A percentile compares a stretch with the other conserved stretches of the same genome.
Evolutionary conservation across 2,329 filamentous ascomycete genomes (phyloP).

Genomic region (Microdochium bolleyi): DNA sequence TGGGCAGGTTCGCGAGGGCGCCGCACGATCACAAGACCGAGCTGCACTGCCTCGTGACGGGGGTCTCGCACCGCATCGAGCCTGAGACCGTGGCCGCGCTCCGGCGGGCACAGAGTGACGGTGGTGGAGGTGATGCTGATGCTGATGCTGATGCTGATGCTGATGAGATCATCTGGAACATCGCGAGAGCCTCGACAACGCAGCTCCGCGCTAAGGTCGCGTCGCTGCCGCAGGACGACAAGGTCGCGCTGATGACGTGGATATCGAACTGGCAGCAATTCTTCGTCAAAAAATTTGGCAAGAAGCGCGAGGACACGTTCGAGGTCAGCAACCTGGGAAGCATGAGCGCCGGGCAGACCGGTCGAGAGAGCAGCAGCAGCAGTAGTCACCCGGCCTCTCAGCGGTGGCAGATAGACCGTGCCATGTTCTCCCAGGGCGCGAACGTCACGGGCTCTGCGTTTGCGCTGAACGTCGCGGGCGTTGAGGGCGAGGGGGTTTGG

Average conservation of each 20-base stretch:
- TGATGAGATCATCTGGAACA: slow-evolving; percentile 2
- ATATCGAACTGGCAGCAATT: slow-evolving; percentile 34
- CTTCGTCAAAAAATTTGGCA: slow-evolving; percentile 32
- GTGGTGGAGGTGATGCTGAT: slow-evolving; percentile 6
- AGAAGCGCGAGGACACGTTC: slow-evolving; percentile 33
- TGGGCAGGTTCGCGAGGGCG: slow-evolving; percentile 28
- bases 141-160: not conserved
- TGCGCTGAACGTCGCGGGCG: slow-evolving; percentile 37
- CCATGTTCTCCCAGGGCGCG: slow-evolving; percentile 41
- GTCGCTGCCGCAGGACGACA: slow-evolving; percentile 32
- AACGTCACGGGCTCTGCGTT: slow-evolving; percentile 34
- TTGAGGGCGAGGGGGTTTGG: slow-evolving; percentile 28
- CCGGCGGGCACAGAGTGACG: slow-evolving; percentile 8
- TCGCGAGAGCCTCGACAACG: slow-evolving; percentile 24
- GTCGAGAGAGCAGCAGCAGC: too few relatives aligned
- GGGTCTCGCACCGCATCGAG: slow-evolving; percentile 21
- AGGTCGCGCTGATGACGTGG: slow-evolving; percentile 29
- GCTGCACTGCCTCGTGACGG: slow-evolving; percentile 32
- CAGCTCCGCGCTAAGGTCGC: slow-evolving; percentile 23
- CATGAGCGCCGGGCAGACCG: slow-evolving; percentile 13
- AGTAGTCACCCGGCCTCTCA: too few relatives aligned
- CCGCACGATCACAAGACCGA: slow-evolving; percentile 18
- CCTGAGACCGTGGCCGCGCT: slow-evolving; percentile 13
- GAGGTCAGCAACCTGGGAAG: slow-evolving; percentile 45
- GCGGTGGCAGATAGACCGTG: slow-evolving; percentile 29